Evolutionary conservation across 2,329 filamentous ascomycete genomes (phyloP).

Genomic region (Talaromyces sp.): DNA sequence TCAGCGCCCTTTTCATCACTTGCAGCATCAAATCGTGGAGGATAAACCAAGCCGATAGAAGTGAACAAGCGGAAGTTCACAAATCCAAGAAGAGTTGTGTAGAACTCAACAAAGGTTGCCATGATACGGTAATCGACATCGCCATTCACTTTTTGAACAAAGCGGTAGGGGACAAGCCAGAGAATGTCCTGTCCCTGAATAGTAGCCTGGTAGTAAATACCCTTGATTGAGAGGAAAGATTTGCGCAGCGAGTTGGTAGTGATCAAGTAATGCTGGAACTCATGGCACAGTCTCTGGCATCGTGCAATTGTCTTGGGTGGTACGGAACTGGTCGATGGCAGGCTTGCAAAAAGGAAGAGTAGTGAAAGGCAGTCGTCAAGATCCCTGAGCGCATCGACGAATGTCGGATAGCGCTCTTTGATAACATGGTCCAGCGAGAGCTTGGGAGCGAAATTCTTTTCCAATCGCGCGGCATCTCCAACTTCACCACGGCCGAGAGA

Average conservation of each 20-base stretch:
- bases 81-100: slow-evolving; percentile 92
- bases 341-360: slow-evolving; percentile 94
- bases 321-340: slow-evolving; percentile 83
- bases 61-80: slow-evolving; percentile 96
- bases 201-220: slow-evolving; percentile 97
- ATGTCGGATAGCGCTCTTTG: slow-evolving; percentile 96
- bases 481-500: slow-evolving; percentile 90
- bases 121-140: slow-evolving; percentile 99
- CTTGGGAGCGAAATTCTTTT: slow-evolving; percentile 84
- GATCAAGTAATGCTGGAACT: slow-evolving; percentile 98
- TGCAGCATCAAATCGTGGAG: slow-evolving; percentile 82
- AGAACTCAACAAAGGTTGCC: slow-evolving; percentile 98
- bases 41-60: slow-evolving; percentile 85
- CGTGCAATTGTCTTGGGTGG: slow-evolving; percentile 93
- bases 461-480: slow-evolving; percentile 78
- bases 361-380: slow-evolving; percentile 95
- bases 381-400: slow-evolving; percentile 88
- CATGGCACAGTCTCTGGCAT: slow-evolving; percentile 86
- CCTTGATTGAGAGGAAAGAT: slow-evolving; percentile 97
- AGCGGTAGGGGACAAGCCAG: slow-evolving; percentile 96
- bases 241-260: slow-evolving; percentile 85
- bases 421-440: slow-evolving; percentile 95
- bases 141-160: slow-evolving; percentile 88
- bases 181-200: slow-evolving; percentile 96
- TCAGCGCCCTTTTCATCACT: slow-evolving; percentile 89